These are phyloP conservation scores for Exserohilum turcica DNA, from an alignment of 2,329 filamentous ascomycete species.

Conservation along the genomic window DNA sequence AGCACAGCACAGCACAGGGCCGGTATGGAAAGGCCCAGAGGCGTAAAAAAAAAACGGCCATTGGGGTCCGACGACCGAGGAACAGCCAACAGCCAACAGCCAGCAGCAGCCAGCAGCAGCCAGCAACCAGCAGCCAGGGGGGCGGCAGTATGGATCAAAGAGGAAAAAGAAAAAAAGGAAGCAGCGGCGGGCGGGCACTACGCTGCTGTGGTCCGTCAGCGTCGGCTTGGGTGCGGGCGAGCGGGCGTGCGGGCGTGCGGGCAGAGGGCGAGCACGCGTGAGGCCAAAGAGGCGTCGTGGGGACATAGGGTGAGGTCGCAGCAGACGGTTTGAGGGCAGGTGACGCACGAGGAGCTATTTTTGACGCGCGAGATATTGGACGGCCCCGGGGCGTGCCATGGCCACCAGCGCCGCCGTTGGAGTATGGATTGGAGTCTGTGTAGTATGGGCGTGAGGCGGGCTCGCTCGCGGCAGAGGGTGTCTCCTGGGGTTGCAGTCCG, in stretches of 20 bases:
- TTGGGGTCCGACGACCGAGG: conserved; percentile 30
- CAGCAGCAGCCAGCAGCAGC: conserved; percentile 33
- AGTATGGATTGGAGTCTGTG: not conserved
- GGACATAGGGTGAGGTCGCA: not conserved
- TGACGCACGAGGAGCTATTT: conserved; percentile 35
- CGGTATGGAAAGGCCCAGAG: too few species aligned
- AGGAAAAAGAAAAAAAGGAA: too few species aligned
- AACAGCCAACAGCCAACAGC: conserved; percentile 25
- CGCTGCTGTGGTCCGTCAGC: not conserved
- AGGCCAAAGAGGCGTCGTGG: not conserved
- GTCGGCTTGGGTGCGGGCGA: too few species aligned
- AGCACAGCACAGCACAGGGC: too few species aligned
- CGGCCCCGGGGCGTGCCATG: conserved; percentile 24
- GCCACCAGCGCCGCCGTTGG: conserved; percentile 11
- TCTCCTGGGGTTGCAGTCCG: too few species aligned
- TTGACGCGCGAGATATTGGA: conserved; percentile 31
- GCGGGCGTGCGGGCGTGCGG: not conserved
- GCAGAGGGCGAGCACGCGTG: not conserved
- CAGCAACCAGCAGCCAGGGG: conserved; percentile 33
- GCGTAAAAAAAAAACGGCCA: conserved; percentile 25
- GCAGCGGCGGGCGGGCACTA: too few species aligned
- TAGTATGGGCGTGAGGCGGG: not conserved
- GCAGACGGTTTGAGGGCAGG: conserved; percentile 18
- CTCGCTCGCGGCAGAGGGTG: too few species aligned
- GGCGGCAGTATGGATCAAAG: too few species aligned